Evolutionary conservation across 805 yeast genomes (phyloP).

Genomic region (Suhomyces sp.): DNA sequence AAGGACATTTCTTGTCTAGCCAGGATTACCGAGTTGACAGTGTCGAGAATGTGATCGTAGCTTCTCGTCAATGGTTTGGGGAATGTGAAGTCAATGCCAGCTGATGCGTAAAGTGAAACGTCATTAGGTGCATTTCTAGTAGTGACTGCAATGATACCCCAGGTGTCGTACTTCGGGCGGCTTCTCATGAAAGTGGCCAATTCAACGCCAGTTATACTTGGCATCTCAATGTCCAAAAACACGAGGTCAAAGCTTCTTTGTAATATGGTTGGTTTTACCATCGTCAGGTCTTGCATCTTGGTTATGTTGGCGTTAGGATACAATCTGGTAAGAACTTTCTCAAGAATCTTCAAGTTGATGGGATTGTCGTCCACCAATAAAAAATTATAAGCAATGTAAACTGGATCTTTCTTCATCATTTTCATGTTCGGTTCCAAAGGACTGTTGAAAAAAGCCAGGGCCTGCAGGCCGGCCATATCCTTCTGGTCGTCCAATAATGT

Average conservation of each 20-base stretch:
- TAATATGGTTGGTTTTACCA: constrained; percentile 20
- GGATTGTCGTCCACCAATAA: constrained; percentile 42
- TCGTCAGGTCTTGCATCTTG: constrained; percentile 28
- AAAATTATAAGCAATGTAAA: constrained; percentile 14
- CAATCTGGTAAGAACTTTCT: constrained; percentile 28
- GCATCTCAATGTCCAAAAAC: constrained; percentile 48
- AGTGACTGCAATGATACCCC: constrained; percentile 42
- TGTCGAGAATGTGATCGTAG: constrained; percentile 16
- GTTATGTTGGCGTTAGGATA: constrained; percentile 32
- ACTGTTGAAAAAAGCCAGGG: not conserved
- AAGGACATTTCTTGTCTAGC: not conserved
- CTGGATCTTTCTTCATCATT: constrained; percentile 11
- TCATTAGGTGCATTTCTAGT: constrained; percentile 29
- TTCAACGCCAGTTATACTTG: constrained; percentile 38
- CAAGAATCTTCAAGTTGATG: constrained; percentile 38
- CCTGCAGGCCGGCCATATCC: constrained; percentile 1
- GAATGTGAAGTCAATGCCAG: constrained; percentile 42
- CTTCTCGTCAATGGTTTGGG: constrained; percentile 35
- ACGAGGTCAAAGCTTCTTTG: constrained; percentile 25
- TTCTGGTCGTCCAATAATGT: constrained; percentile 1
- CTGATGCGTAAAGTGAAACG: constrained; percentile 25
- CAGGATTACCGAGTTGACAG: constrained; percentile 16
- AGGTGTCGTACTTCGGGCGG: constrained; percentile 11
- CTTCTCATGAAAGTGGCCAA: constrained; percentile 21
- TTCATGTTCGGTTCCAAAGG: constrained; percentile 3